These are phyloP conservation scores for Saccharomyces pastorianus DNA, from an alignment of 1,139 yeast species.

Conservation along the genomic window DNA sequence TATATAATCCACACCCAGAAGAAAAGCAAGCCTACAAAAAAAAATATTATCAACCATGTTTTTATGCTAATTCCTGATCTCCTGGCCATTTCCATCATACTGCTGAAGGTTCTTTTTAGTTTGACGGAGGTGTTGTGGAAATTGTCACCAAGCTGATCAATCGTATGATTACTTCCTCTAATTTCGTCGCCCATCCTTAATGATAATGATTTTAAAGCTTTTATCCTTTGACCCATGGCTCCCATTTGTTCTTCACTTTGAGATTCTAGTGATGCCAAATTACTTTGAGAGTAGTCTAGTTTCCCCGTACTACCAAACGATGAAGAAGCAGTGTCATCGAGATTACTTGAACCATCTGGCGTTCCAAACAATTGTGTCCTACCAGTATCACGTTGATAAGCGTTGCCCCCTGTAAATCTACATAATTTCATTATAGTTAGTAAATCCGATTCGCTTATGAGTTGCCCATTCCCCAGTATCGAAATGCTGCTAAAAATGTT, in stretches of 20 bases:
- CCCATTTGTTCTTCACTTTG: conserved; percentile 76
- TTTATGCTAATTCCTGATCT: conserved; percentile 74
- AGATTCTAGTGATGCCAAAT: conserved; percentile 64
- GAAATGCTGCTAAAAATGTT: not conserved
- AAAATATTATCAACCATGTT: conserved; percentile 67
- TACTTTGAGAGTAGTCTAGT: conserved; percentile 37
- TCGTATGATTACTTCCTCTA: conserved; percentile 57
- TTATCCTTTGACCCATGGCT: conserved; percentile 61
- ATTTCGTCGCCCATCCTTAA: conserved; percentile 78
- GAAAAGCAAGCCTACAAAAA: conserved; percentile 55
- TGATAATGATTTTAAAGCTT: conserved; percentile 63
- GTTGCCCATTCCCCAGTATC: not conserved
- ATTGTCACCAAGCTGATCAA: conserved; percentile 47
- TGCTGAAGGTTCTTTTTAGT: conserved; percentile 57
- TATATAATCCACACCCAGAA: conserved; percentile 73
- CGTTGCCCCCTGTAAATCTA: conserved; percentile 10
- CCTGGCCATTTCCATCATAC: conserved; percentile 77
- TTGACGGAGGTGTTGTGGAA: conserved; percentile 41
- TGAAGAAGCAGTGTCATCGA: conserved; percentile 15
- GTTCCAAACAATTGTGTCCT: conserved; percentile 31
- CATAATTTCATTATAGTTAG: not conserved
- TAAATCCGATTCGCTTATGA: not conserved
- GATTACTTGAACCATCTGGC: conserved; percentile 6
- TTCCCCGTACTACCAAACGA: conserved; percentile 18
- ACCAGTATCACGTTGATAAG: conserved; percentile 26